Evolutionary conservation across 306 rosid genomes (phyloP).

Genomic region (Begonia fuchsioides): DNA sequence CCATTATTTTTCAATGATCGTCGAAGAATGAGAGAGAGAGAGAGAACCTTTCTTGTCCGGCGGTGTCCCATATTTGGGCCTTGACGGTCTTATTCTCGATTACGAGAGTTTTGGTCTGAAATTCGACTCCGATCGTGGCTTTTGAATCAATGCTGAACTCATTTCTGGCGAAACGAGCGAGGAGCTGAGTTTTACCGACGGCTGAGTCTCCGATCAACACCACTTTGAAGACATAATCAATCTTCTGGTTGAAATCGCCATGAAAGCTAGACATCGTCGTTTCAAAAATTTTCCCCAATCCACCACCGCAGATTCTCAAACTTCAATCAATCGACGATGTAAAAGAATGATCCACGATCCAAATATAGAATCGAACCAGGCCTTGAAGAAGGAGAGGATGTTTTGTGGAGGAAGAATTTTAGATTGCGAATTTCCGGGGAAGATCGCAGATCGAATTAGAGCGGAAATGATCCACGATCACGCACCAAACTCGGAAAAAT

Average conservation of each 20-base stretch:
- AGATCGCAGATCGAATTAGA: not conserved
- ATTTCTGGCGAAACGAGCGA: constrained; percentile 69
- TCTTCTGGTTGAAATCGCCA: constrained; percentile 65
- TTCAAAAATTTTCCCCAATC: constrained; percentile 9
- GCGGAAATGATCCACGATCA: not conserved
- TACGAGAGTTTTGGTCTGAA: constrained; percentile 77
- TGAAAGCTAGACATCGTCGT: constrained; percentile 61
- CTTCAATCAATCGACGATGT: not conserved
- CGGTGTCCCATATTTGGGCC: constrained; percentile 95
- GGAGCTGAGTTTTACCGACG: constrained; percentile 82
- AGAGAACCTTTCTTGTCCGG: constrained; percentile 85
- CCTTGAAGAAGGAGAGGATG: not conserved
- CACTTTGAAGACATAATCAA: constrained; percentile 93
- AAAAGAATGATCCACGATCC: not conserved
- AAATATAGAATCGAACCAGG: not conserved
- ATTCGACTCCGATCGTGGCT: constrained; percentile 91
- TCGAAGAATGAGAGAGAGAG: not conserved
- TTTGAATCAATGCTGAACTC: constrained; percentile 67
- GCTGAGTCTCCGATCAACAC: constrained; percentile 93
- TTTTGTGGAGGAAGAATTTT: not conserved
- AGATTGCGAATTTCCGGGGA: not conserved
- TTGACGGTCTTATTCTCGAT: constrained; percentile 68
- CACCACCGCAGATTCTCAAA: constrained; percentile 3
- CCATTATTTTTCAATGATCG: constrained; percentile 1
- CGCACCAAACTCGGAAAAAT: not conserved